Base-by-base conservation (phyloP, 2,329 filamentous ascomycete genomes). In the Sporothrix luriei region DNA sequence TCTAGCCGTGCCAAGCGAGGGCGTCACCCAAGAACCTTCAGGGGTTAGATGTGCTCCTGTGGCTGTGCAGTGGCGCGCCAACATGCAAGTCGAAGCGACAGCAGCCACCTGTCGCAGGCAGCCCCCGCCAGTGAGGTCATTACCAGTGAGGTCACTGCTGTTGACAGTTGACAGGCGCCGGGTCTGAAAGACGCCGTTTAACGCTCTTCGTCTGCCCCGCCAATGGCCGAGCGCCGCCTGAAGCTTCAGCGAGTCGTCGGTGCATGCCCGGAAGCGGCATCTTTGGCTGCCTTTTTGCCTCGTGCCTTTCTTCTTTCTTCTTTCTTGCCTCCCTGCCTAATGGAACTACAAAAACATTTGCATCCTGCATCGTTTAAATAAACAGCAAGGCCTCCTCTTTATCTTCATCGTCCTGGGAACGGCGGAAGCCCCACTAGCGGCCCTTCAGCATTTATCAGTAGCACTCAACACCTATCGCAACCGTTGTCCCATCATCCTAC, bases 21-120 rank as follows among this genome's bases (percentile, higher is more conserved):
- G 57, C 57, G 38, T 46, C 38, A 21, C 38, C 29, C 16, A 21
- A 38, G 21, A 46, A 46, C 46, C 38, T 62, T 46, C 57, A 43
- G 38, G 57, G 55, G 62, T 11, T 26, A 16, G 9, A 33, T 26
- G 19, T 40, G 49, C 46, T 46, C 19, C 11, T 68, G 65, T 68
- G 64, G 69, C 64, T 68, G 65, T 64, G 69, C 40, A 64, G 69
- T 70, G 69, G 69, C 65, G 64, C 33, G n/a, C 29, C 21, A 13
- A 26, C n/a, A 26, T 4, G 33, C 33, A 33, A 33, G 4, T n/a
- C n/a, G n/a, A 21, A 21, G 11, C 14, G 21, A 9, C 16, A 33
- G 5, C 29, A 9, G 3, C 26, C 14, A n/a, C 48, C 5, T 21
- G 48, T 24, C 66, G 9, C 49, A 49, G 3, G 3, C 33, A 33